Evolutionary conservation across 148 eudicot genomes (phyloP).

Genomic region (Camellia sinensis): DNA sequence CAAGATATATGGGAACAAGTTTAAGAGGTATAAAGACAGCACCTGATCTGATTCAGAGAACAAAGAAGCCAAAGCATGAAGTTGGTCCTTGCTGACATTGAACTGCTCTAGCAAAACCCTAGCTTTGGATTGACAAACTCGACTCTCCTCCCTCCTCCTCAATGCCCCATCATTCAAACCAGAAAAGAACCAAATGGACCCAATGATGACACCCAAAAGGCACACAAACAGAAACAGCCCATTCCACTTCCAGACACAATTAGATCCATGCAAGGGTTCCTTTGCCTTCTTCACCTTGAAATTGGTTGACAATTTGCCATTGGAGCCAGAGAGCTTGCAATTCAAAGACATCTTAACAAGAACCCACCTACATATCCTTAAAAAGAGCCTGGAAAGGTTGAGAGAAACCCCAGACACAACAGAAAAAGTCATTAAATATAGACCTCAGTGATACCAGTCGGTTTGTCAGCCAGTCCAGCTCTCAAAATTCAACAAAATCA

Average conservation of each 20-base stretch:
- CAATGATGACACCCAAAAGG: conserved; percentile 35
- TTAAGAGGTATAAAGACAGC: not conserved
- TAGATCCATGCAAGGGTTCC: conserved; percentile 37
- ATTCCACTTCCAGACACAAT: conserved; percentile 41
- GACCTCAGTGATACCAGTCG: not conserved
- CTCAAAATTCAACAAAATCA: conserved; percentile 29
- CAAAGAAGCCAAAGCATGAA: conserved; percentile 20
- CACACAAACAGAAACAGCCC: conserved; percentile 27
- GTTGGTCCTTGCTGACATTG: conserved; percentile 30
- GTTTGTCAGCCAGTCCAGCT: not conserved
- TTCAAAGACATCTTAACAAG: conserved; percentile 59
- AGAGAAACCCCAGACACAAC: conserved; percentile 30
- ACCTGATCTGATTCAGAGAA: conserved; percentile 39
- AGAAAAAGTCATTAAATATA: conserved; percentile 37
- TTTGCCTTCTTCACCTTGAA: conserved; percentile 43
- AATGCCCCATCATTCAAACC: conserved; percentile 23
- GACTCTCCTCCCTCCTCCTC: conserved; percentile 20
- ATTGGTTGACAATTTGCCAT: conserved; percentile 37
- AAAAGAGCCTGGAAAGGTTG: conserved; percentile 30
- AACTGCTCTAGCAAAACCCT: conserved; percentile 13
- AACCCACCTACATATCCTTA: conserved; percentile 36
- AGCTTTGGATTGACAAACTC: conserved; percentile 23
- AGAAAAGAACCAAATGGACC: conserved; percentile 38
- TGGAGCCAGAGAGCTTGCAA: conserved; percentile 32
- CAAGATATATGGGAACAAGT: not conserved